A percentile compares a stretch with the other conserved stretches of the same genome.
These are phyloP conservation scores for Boeremia exigua DNA, from an alignment of 2,329 filamentous ascomycete genomes.

Conservation along the genomic window DNA sequence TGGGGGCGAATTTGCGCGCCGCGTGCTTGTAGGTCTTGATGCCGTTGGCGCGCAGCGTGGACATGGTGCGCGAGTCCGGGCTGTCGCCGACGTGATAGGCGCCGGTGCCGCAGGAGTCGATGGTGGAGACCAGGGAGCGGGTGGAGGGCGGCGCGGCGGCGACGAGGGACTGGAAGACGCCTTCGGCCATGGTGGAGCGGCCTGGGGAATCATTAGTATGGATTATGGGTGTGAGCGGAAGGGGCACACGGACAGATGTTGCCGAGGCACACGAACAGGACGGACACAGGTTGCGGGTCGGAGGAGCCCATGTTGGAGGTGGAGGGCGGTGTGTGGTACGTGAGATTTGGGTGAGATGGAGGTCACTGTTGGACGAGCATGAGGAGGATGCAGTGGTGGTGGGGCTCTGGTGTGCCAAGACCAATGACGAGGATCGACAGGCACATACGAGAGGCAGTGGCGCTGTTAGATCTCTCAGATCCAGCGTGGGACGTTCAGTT, in stretches of 20 bases:
- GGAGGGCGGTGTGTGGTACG: neutral
- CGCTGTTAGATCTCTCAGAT: neutral
- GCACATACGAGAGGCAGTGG: neutral
- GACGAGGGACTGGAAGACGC: slow-evolving; percentile 78
- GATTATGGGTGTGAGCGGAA: neutral
- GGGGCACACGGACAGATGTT: slow-evolving; percentile 75
- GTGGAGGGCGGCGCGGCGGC: slow-evolving; percentile 58
- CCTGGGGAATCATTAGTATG: slow-evolving; percentile 52
- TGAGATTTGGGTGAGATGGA: neutral
- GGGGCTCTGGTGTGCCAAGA: slow-evolving; percentile 2
- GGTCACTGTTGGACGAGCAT: neutral
- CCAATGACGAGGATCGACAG: slow-evolving; percentile 13
- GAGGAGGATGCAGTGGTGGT: no score
- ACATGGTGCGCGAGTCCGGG: slow-evolving; percentile 84
- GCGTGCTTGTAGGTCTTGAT: slow-evolving; percentile 79
- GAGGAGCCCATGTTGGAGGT: slow-evolving; percentile 16
- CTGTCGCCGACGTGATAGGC: slow-evolving; percentile 80
- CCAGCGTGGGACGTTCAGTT: neutral
- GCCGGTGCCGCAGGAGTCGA: slow-evolving; percentile 91
- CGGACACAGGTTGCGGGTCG: slow-evolving; percentile 60
- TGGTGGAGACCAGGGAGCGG: slow-evolving; percentile 63
- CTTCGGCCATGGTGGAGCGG: slow-evolving; percentile 93
- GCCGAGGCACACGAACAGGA: slow-evolving; percentile 94
- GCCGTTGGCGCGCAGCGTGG: slow-evolving; percentile 74
- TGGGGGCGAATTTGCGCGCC: slow-evolving; percentile 72